phyloP scores from a whole-genome alignment of 768 basidiomycete species.

The Russula sp. region DNA sequence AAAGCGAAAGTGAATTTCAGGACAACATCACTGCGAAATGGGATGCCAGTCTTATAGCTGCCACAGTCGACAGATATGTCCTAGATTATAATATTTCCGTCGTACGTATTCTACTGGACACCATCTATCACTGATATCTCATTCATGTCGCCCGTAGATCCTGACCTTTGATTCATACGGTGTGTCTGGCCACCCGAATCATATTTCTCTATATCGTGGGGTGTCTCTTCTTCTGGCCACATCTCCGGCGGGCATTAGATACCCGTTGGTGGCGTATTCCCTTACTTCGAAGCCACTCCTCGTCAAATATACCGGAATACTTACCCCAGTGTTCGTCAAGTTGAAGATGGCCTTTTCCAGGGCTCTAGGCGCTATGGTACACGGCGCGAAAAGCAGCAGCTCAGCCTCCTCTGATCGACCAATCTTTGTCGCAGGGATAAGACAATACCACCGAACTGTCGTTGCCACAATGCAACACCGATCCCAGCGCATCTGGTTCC shows the following conservation, averaged over 20 bases:
- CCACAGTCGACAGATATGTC: constrained; percentile 54
- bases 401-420: constrained; percentile 26
- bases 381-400: constrained; percentile 6
- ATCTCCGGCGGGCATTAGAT: constrained; percentile 14
- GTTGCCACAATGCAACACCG: constrained; percentile 66
- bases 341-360: constrained; percentile 31
- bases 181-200: constrained; percentile 84
- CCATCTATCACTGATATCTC: constrained; percentile 9
- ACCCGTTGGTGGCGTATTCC: constrained; percentile 41
- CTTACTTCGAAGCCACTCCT: constrained; percentile 52
- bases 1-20: constrained; percentile 50
- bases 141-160: constrained; percentile 44
- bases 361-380: constrained; percentile 5
- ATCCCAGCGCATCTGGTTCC: constrained; percentile 84
- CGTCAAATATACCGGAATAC: constrained; percentile 56
- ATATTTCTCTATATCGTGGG: constrained; percentile 61
- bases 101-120: constrained; percentile 36
- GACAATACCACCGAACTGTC: constrained; percentile 50
- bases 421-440: constrained; percentile 52
- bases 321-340: constrained; percentile 49
- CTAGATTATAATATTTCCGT: constrained; percentile 52
- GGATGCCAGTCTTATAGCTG: constrained; percentile 54
- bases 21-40: constrained; percentile 68
- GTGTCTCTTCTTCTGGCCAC: constrained; percentile 39
- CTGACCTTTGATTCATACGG: constrained; percentile 79